Base-by-base conservation (phyloP, 2,329 filamentous ascomycete species). In the Lachnellula subtilissima region DNA sequence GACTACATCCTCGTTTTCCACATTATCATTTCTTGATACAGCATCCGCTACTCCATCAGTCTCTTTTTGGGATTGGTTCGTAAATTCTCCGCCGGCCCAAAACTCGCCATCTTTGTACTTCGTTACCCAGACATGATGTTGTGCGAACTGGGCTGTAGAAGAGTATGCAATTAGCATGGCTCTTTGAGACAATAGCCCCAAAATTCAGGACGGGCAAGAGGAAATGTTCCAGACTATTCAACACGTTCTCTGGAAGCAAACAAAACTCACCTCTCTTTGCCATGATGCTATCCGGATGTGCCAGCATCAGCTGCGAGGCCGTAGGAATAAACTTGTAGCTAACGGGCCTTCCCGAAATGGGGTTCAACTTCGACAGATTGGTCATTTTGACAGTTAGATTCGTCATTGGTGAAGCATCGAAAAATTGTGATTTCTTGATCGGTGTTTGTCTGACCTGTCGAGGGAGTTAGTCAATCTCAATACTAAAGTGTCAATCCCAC, bases 321-420 rank as follows among this genome's bases (percentile, higher is more conserved):
- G 90, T 78, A 68, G 88, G 92, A 43, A 96, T 89, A 4, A 97
- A 83, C 76, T 96, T 96, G 72, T 96, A 96, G 49, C 82, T 85
- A 0, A 86, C 84, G 0, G 90, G 89, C 74, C 91, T 94, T 70
- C 88, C 84, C 71, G 87, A 92, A 74, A 91, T 86, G 0, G 88
- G 86, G 71, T 96, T 91, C 19, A 92, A 66, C 69, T 86, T 90
- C 72, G 78, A 86, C 64, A 87, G 86, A 72, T 96, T 96, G 66
- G 81, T 82, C 70, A 96, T 94, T 55, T 96, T 91, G 89, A 91
- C 95, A 0, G 89, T 91, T 8, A 91, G 79, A 62, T 79, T 78
- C 48, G 73, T 32, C 47, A 67, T 60, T 4, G 75, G 75, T 40
- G 73, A 76, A 32, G 28, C 28, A 32, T 76, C 75, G 4, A 78